Evolutionary conservation across 257 asterid species (phyloP).

Genomic region (Solanum sparsipilum): DNA sequence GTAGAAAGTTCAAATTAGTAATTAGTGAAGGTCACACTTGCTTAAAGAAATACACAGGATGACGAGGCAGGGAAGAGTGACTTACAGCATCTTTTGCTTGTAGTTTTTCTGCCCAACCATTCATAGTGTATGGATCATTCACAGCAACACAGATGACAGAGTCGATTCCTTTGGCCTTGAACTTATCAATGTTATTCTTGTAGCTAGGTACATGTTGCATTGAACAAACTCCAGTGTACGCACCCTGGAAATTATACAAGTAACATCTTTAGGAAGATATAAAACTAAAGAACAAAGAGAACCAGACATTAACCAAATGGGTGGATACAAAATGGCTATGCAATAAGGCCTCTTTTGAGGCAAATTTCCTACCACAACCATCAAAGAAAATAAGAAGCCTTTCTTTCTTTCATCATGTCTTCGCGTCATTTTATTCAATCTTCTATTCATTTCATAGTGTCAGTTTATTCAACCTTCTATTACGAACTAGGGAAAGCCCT

Average conservation of each 20-base stretch:
- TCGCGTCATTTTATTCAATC: neutral
- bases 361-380: neutral
- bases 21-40: neutral
- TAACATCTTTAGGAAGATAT: neutral
- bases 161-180: constrained; percentile 83
- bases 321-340: neutral
- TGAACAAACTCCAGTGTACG: constrained; percentile 91
- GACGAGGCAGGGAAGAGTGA: neutral
- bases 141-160: constrained; percentile 86
- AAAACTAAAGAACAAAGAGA: neutral
- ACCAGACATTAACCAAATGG: neutral
- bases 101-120: constrained; percentile 93
- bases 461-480: neutral
- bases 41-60: neutral
- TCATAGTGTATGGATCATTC: constrained; percentile 76
- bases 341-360: neutral
- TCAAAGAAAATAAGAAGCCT: neutral
- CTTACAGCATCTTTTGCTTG: constrained; percentile 87
- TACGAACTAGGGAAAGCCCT: neutral
- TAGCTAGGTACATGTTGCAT: constrained; percentile 90
- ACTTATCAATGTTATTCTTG: constrained; percentile 63
- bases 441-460: neutral
- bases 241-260: constrained; percentile 43
- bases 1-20: neutral
- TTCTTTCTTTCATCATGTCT: neutral